Base-by-base conservation (phyloP, 495 filamentous ascomycete genomes). In the Schizothecium vesticola region DNA sequence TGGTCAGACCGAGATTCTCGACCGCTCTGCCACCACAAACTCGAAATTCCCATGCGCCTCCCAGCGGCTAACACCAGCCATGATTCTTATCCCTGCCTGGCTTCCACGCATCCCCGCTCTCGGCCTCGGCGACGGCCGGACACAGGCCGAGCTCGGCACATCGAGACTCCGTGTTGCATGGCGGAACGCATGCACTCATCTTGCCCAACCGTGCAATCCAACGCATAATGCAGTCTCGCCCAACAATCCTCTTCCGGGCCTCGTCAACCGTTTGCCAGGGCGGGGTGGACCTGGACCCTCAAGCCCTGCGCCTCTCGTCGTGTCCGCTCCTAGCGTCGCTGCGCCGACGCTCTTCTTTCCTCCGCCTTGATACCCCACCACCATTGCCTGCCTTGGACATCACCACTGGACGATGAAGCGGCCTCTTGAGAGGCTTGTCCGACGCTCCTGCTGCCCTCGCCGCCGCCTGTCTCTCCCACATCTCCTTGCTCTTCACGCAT, bases 401-500 rank as follows among this genome's bases (percentile, higher is more conserved):
- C 58, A 84, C 69, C 12, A 86, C 75, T 24, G 84, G 84, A 61
- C 81, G 80, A 67, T 86, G 84, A n/a, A 86, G 79, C 24, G 84
- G 84, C 36, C 83, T 79, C 71, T 86, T 86, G 43, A 86, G 75
- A 64, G 80, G 73, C 69, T 81, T 85, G 62, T 81, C 81, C 57
- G 81, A 75, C 36, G 78, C 76, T 59, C 77, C 79, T 64, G 83
- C 77, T 56, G 81, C 78, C 60, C 81, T 74, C 22, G 84, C 84
- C 19, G 83, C 84, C n/a, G 84, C 84, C 77, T 86, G 82, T 71
- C 76, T 82, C 71, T 85, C 83, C 83, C 83, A 86, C 74, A 84
- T 79, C 64, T 86, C 80, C 65, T 80, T 84, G 19, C 83, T 85
- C 75, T 86, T 86, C 55, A 79, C 63, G 73, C 84, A 86, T 26